Evolutionary conservation across 305 asterid species (phyloP), one percentile per base, ranked within the genome.

Genomic region (Fraxinus angustifolia): DNA sequence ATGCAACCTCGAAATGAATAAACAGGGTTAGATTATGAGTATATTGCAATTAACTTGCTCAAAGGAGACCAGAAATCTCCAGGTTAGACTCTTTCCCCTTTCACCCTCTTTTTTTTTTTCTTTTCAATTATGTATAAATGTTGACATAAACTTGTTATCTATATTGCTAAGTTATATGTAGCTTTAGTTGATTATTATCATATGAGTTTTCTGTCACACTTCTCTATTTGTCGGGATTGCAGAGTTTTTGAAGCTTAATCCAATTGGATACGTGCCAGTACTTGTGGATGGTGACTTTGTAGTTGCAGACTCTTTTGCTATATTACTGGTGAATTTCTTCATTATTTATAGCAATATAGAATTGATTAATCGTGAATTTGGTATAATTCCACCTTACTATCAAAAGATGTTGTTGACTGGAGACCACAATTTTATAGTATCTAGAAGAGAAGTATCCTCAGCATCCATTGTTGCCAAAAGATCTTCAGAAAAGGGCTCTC

Each of bases 161-260:
- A 62, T 14, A 12, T n/a, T 80, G 19, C 48, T 8, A n/a, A 42
- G 58, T 50, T 53, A 6, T 58, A 2, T 74, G 75, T 42, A 76
- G 62, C 35, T 16, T 33, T 33, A 8, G 58, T 77, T 77, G 8
- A 35, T 72, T 72, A 16, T 75, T 14, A 80, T 74, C 40, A 28
- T 77, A 42, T 78, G 77, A 50, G n/a, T 3, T 23, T 68, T 3
- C 30, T 3, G 38, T 53, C 6, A 28, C 50, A 6, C 76, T 73
- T 8, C 73, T 62, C 42, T 30, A 30, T 83, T 84, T 73, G 7
- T 78, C 78, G 76, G 83, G 83, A 48, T 17, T 80, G 83, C 83
- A 90, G 99, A 93, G 31, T 95, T 87, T 90, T 85, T 95, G 91
- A 92, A 93, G 96, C 91, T 95, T 79, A 95, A 95, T 86, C 98